Evolutionary conservation across 2,329 filamentous ascomycete species (phyloP), one percentile per base, ranked within the genome.

Genomic region (Aspergillus neotritici): DNA sequence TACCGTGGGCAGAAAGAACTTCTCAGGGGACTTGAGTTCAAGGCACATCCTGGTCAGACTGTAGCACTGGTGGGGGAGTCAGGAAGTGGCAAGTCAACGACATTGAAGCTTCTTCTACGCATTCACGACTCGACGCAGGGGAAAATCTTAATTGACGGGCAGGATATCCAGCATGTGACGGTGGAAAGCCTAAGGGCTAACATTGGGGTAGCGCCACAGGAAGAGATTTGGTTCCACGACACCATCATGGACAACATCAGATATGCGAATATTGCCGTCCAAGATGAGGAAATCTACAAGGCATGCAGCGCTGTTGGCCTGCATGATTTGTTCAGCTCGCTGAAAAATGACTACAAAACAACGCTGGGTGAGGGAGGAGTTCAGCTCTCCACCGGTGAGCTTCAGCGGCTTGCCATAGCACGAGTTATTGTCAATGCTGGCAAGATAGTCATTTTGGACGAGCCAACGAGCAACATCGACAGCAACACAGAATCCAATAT

Each of bases 151-250:
- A 76, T 80, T 32, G 76, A 78, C 41, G 76, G 71, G 1, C 75
- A 77, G 55, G 71, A 79, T 47, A 70, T 86, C 17, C 73, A 78
- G 15, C 68, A 77, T 17, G 72, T 85, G 2, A 79, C 74, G 0
- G 66, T 83, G 11, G 67, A 72, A 43, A 80, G 75, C 35, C 65
- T 86, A 2, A 73, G 81, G 8, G 71, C 78, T 14, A 67, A 71
- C 3, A 72, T 86, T 17, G 81, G 80, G 14, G 71, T 83, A 10
- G 82, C 85, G 0, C 82, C 82, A 3, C 79, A 86, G 60, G 78
- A 82, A 47, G 76, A 81, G 0, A 68, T 75, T 0, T 66, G 86
- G 7, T 85, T 86, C 66, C 82, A 84, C 56, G 72, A 75, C 28
- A 77, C 78, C 1, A 75, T 86, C 33, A 72, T 80, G 56, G 75